Base-by-base conservation (phyloP, 176 grass and related monocot genomes). In the Ensete ventricosum region DNA sequence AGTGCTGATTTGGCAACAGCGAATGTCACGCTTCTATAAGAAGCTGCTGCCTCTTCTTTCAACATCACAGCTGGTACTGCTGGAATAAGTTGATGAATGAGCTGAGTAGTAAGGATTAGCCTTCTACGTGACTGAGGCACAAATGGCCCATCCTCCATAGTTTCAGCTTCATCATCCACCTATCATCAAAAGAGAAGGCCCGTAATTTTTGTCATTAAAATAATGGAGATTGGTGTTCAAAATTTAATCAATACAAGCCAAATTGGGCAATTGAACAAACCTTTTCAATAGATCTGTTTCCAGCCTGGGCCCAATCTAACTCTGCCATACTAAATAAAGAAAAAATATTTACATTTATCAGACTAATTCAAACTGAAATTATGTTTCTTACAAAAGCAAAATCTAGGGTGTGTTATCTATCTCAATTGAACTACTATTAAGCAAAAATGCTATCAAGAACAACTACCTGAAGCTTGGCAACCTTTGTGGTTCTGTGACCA, bases 81-180 rank as follows among this genome's bases (percentile, higher is more conserved):
- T 12, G 78, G 79, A 73, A 85, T 17, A 20, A 85, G 79, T 52
- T 78, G 79, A 66, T 80, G 64, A 59, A 55, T 81, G 23, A 85
- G 57, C 73, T 81, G 73, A 78, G 73, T 78, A 67, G 84, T 82
- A 55, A 74, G 58, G 69, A 81, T 81, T 17, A 85, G 73, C 60
- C 84, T 85, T 67, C 71, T 85, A 68, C 58, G 69, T 64, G 19
- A 70, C 50, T 43, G 74, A 23, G 55, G 22, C 34, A 76, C 58
- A 43, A 14, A 77, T 77, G 22, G 9, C 14, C 23, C 67, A 68
- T 81, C 74, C 60, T 82, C 78, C 49, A 71, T 16, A 52, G 62
- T 50, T 81, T 78, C 73, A 80, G 55, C 19, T 73, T 73, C 67
- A 85, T 85, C 78, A 13, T 81, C 84, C 50, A 73, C 74, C 84